Base-by-base conservation (phyloP, 1,284 basidiomycete genomes). In the Mycena sp. region DNA sequence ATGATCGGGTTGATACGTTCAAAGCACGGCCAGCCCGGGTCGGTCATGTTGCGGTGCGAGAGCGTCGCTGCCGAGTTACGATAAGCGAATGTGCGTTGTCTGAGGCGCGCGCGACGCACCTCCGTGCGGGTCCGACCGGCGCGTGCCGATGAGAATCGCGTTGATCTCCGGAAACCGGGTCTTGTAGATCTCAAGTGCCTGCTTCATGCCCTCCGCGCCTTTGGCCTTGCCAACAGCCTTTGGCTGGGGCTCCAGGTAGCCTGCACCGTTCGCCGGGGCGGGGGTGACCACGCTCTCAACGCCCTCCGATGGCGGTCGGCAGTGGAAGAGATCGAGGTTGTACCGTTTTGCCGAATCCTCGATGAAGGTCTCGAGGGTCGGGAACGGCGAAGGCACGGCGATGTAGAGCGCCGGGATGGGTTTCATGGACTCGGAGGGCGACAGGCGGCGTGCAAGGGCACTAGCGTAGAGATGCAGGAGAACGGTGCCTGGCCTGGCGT, bases 1-100 rank as follows among this genome's bases (percentile, higher is more conserved):
- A 99, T 92, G 70, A 99, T 94, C 0, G 98, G 97, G 74, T 99
- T 97, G 28, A 99, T 88, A 21, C 97, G 88, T 73, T 96, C 91
- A 63, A 97, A 94, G 4, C 79, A 74, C 5, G 97, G 96, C 97
- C 97, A 99, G 55, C 85, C 91, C 0, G 85, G 78, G 76, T 98
- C 96, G 6, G 95, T 97, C 69, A 87, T 90, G 67, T 91, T 91
- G 49, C 89, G 84, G 67, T 87, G 85, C 0, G 87, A 83, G 45
- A 97, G 85, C 30, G 80, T 88, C 9, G 85, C 91, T 92, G 65
- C 29, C 25, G 19, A 51, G 37, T n/a, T n/a, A n/a, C n/a, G n/a
- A n/a, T n/a, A n/a, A n/a, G n/a, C n/a, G n/a, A n/a, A n/a, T n/a
- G n/a, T n/a, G n/a, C n/a, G n/a, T n/a, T n/a, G n/a, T n/a, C n/a